Evolutionary conservation across 345 rosid species (phyloP).

Genomic region (Eutrema yunnanense): DNA sequence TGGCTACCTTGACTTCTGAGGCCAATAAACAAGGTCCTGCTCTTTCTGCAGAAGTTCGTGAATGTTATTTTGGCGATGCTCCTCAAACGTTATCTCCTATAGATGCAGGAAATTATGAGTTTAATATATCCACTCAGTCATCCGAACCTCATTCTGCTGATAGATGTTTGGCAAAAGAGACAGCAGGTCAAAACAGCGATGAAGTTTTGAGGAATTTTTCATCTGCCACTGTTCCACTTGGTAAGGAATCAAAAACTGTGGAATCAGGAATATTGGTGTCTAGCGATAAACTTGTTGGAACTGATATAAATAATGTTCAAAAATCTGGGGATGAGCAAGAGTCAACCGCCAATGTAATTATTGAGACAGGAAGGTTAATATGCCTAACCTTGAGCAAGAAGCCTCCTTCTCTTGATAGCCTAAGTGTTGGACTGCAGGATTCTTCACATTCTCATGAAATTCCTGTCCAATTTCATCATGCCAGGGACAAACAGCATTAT

Average conservation of each 20-base stretch:
- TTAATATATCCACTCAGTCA: constrained; percentile 21
- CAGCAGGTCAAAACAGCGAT: constrained; percentile 20
- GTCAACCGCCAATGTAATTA: constrained; percentile 16
- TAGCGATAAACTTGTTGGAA: constrained; percentile 20
- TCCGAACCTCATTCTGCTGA: constrained; percentile 18
- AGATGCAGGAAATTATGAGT: constrained; percentile 21
- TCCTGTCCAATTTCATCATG: constrained; percentile 13
- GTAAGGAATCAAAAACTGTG: constrained; percentile 9
- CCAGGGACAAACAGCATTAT: constrained; percentile 24
- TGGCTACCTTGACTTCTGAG: constrained; percentile 8
- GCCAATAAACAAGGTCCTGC: constrained; percentile 36
- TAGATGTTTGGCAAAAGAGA: constrained; percentile 23
- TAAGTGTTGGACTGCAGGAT: constrained; percentile 33
- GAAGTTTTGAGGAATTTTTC: constrained; percentile 23
- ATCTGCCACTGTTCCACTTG: constrained; percentile 19
- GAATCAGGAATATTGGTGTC: constrained; percentile 18
- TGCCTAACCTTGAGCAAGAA: constrained; percentile 50
- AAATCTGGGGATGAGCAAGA: constrained; percentile 23
- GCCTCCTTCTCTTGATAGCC: constrained; percentile 38
- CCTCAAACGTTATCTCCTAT: constrained; percentile 18
- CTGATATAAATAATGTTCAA: constrained; percentile 14
- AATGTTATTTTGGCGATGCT: constrained; percentile 25
- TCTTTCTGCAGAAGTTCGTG: constrained; percentile 21
- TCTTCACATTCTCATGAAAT: constrained; percentile 26
- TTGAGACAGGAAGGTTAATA: constrained; percentile 28